These are phyloP conservation scores for Fusarium continuum DNA, from an alignment of 2,329 filamentous ascomycete genomes.

Conservation along the genomic window DNA sequence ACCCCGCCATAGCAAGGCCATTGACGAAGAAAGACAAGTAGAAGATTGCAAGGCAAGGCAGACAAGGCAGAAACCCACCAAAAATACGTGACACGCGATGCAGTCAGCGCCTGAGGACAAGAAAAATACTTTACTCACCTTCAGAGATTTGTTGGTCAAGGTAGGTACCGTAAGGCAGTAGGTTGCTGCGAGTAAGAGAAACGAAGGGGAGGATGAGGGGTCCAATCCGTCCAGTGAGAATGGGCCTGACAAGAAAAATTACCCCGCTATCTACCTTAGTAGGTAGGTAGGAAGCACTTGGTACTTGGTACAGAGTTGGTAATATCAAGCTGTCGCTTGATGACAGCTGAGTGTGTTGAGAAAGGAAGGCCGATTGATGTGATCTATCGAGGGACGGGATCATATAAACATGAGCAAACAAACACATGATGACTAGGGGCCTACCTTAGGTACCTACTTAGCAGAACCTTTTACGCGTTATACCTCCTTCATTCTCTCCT, in stretches of 20 bases:
- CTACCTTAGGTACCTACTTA: too few relatives aligned
- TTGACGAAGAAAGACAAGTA: neutral
- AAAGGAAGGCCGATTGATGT: neutral
- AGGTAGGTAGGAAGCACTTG: constrained; percentile 20
- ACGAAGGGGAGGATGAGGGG: constrained; percentile 33
- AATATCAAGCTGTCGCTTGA: neutral
- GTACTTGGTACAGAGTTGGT: too few relatives aligned
- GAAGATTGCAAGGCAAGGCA: constrained; percentile 14
- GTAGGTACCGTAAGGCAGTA: constrained; percentile 23
- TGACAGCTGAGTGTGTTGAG: neutral
- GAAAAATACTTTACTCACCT: constrained; percentile 40
- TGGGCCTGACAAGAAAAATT: constrained; percentile 34
- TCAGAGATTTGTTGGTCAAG: constrained; percentile 35
- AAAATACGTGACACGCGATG: constrained; percentile 18
- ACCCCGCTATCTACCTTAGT: constrained; percentile 44
- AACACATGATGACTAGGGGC: neutral
- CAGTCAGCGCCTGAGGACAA: constrained; percentile 32
- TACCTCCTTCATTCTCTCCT: neutral
- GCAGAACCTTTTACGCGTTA: neutral
- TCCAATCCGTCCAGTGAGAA: constrained; percentile 39
- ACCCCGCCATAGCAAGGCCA: constrained; percentile 26
- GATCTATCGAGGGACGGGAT: neutral
- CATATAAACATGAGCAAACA: neutral
- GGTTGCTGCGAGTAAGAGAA: constrained; percentile 39
- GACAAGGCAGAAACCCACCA: constrained; percentile 29